Evolutionary conservation across 1,139 yeast species (phyloP), one percentile per base, ranked within the genome.

Genomic region (Candida tunisiensis): DNA sequence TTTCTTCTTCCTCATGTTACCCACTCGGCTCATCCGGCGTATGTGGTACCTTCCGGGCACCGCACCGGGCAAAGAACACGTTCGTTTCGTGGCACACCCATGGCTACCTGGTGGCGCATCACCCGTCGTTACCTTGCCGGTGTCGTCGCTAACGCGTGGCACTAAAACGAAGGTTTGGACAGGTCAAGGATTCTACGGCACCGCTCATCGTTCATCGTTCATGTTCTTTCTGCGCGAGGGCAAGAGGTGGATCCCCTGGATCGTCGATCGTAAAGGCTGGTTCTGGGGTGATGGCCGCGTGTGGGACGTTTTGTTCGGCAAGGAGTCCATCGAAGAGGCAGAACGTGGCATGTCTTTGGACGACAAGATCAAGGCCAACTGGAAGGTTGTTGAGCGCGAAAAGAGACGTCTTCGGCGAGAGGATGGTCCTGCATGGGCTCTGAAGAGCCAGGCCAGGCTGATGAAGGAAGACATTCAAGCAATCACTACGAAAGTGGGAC

Each of bases 251-350:
- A 57, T 66, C 27, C 80, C 75, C 26, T 79, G 88, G 83, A 58
- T 78, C 12, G 74, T 79, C 14, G 93, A 80, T 47, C 60, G 93
- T 37, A 74, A 71, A 42, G 93, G 93, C 11, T 78, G 71, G 60
- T 80, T 78, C 53, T 80, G 93, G 93, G 82, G 88, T 19, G 93
- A 80, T 47, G 93, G 93, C 6, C 60, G 93, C 33, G 77, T 80
- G 2, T 75, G 74, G 51, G 93, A 80, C 49, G 67, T 69, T 31
- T 44, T 80, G 16, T 75, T 80, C 42, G 91, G 92, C 18, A 74
- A 77, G 41, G 92, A 79, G 45, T 53, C 79, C 1, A 47, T 79
- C 14, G 75, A 72, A 13, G 77, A 66, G 32, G 83, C 91, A 3
- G 88, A 78, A 47, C 71, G 69, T 25, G 88, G 88, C 1, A 59